Percentiles rank a stretch among this genome's conserved stretches.
Evolutionary conservation across 805 yeast genomes (phyloP).

Genomic region (Schwanniomyces sp.): DNA sequence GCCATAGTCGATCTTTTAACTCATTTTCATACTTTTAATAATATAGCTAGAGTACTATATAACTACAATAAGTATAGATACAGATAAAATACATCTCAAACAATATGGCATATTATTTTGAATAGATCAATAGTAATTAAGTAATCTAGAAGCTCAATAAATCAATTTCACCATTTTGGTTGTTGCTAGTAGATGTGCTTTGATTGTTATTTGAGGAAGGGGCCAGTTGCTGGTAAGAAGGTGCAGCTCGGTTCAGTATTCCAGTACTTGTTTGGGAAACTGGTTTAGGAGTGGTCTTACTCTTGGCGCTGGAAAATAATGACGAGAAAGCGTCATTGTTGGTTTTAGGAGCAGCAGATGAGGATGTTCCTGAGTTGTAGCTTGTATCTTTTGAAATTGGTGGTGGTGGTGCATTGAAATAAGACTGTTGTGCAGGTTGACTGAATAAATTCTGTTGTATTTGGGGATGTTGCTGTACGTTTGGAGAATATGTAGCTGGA

Average conservation of each 20-base stretch:
- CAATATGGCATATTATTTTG: background rate
- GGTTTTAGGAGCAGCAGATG: conserved; percentile 40
- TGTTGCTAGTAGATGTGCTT: conserved; percentile 9
- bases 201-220: conserved; percentile 15
- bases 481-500: conserved; percentile 12
- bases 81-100: background rate
- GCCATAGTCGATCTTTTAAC: background rate
- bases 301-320: conserved; percentile 64
- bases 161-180: conserved; percentile 42
- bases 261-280: conserved; percentile 12
- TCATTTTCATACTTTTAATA: background rate
- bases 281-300: conserved; percentile 26
- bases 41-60: background rate
- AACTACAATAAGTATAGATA: background rate
- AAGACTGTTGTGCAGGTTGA: conserved; percentile 8
- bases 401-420: conserved; percentile 1
- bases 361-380: conserved; percentile 15
- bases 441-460: conserved; percentile 5
- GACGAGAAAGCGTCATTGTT: conserved; percentile 72
- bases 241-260: conserved; percentile 3
- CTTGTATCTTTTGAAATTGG: background rate
- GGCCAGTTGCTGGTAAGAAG: background rate
- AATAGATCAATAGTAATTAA: background rate
- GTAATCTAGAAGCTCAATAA: conserved; percentile 44
- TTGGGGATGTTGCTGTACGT: conserved; percentile 11